Base-by-base conservation (phyloP, 2,329 filamentous ascomycete genomes). In the Diaporthe batatas region DNA sequence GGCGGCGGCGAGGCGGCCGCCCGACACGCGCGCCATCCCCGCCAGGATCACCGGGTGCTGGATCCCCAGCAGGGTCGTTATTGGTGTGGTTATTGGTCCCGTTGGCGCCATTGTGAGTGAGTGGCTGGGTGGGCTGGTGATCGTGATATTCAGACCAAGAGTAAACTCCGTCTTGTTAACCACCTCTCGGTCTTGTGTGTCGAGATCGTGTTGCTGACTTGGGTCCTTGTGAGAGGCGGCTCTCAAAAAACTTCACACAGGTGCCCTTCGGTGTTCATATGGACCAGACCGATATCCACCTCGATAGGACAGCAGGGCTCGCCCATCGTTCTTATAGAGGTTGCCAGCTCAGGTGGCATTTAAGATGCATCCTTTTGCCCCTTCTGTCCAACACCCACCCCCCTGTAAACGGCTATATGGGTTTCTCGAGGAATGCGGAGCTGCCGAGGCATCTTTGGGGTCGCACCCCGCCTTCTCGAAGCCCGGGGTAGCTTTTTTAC, bases 11-110 rank as follows among this genome's bases (percentile, higher is more conserved):
- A 97, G 91, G 23, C 87, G 88, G 0, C 92, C 94, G 73, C 92
- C 92, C 0, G 93, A 95, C 12, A 93, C 94, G 75, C 93, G 91
- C 2, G 96, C 95, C 96, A 98, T 98, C 78, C 96, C 96, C 44
- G 96, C 96, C 25, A 98, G 93, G 77, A 98, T 86, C 82, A 98
- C 92, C 53, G 96, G 96, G 84, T 98, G 95, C 77, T 92, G 86
- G 83, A 98, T 98, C 32, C 91, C 90, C 68, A 98, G 89, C 68
- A 98, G 91, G 70, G 86, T 86, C 76, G 92, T 95, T 49, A 97
- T 88, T 2, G 94, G 93, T 14, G 94, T 97, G 73, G 89, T 90
- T 78, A 96, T 92, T 73, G 91, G 86, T 59, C 86, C 86, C 59
- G 80, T 72, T 25, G 83, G 77, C 70, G 84, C 80, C 84, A 57